A percentile compares a stretch with the other conserved stretches of the same genome.
phyloP scores from a whole-genome alignment of 805 yeast genomes.

The Myxozyma melibiosi region DNA sequence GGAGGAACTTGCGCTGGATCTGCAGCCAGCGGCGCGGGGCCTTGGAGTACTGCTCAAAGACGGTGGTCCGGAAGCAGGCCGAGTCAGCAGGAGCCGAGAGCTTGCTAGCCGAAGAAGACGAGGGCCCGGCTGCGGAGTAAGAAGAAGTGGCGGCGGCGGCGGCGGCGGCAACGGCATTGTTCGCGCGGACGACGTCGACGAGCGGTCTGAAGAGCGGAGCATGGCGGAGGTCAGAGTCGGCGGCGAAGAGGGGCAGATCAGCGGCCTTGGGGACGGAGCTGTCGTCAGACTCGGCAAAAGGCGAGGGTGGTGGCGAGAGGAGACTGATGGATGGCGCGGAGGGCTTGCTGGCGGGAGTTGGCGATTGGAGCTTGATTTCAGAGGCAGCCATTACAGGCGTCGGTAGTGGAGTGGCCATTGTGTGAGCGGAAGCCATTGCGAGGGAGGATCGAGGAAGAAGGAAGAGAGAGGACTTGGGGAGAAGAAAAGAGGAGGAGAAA shows the following conservation, averaged over 20 bases:
- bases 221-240: slow-evolving; percentile 1
- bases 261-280: slow-evolving; percentile 6
- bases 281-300: slow-evolving; percentile 11
- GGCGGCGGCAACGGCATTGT: slow-evolving; percentile 1
- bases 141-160: not conserved
- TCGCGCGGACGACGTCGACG: slow-evolving; percentile 20
- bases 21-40: slow-evolving; percentile 28
- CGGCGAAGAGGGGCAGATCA: slow-evolving; percentile 7
- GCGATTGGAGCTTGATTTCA: slow-evolving; percentile 2
- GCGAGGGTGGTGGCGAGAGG: slow-evolving; percentile 32
- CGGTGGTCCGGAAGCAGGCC: slow-evolving; percentile 20
- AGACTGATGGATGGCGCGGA: slow-evolving; percentile 8
- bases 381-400: slow-evolving; percentile 24
- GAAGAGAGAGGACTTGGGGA: not conserved
- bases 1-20: slow-evolving; percentile 19
- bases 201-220: slow-evolving; percentile 27
- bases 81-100: too few species aligned
- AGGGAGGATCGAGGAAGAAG: not conserved
- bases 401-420: slow-evolving; percentile 25
- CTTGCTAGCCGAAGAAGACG: too few species aligned
- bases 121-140: not conserved
- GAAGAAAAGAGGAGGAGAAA: not conserved
- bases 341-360: not conserved
- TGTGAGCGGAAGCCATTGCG: slow-evolving; percentile 4
- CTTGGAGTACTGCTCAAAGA: slow-evolving; percentile 22